phyloP scores from a whole-genome alignment of 106 monocot species.

The Phalaenopsis equestris region DNA sequence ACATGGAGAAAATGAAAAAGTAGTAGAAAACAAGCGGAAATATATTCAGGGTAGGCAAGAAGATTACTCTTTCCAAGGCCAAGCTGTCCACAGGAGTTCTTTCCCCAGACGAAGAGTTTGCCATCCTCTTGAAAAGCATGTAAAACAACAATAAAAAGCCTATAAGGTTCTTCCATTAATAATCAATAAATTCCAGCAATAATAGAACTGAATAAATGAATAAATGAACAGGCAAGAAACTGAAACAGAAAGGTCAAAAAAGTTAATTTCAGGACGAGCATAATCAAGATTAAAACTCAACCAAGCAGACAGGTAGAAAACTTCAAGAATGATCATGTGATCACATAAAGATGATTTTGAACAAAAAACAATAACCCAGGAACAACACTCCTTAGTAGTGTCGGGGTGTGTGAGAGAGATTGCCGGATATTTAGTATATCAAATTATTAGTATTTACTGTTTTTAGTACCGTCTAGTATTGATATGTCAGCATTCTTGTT shows the following conservation, averaged over 20 bases:
- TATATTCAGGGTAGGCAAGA: background rate
- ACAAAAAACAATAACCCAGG: background rate
- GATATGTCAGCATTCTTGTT: too few relatives aligned
- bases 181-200: background rate
- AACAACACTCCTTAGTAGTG: background rate
- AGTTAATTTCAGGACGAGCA: background rate
- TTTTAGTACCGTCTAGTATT: too few relatives aligned
- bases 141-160: background rate
- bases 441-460: too few relatives aligned
- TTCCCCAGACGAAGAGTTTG: slow-evolving; percentile 81
- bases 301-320: background rate
- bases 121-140: slow-evolving; percentile 54
- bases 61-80: slow-evolving; percentile 90
- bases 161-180: background rate
- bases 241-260: background rate
- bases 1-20: background rate
- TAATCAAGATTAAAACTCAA: background rate
- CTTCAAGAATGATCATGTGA: background rate
- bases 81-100: slow-evolving; percentile 91
- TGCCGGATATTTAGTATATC: too few relatives aligned
- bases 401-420: too few relatives aligned
- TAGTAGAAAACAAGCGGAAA: background rate
- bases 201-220: background rate
- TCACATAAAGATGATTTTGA: background rate
- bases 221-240: background rate